Evolutionary conservation across 1,284 basidiomycete species (phyloP), one percentile per base, ranked within the genome.

Genomic region (Naganishia albida): DNA sequence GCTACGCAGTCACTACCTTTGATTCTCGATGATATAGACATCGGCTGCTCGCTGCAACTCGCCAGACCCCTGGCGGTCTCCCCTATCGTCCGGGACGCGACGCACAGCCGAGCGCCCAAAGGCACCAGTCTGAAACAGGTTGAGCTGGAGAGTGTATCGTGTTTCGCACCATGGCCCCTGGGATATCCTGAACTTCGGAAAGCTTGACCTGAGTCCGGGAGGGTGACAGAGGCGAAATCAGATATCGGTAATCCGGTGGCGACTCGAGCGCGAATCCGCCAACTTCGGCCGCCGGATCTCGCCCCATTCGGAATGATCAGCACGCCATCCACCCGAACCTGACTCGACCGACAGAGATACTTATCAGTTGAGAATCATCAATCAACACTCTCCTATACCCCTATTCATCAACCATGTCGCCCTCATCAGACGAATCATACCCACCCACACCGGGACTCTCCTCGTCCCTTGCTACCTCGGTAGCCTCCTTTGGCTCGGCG

Each of bases 391-490:
- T 26, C 3, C 48, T 50, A 20, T 13, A 54, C 38, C 38, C 25
- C n/a, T 6, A 18, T 25, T 39, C 39, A 39, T 40, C 46, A 23
- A 49, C 16, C 46, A 60, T 49, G 46, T 38, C 46, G 1, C 8
- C 34, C 4, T 38, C 56, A 23, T 34, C 56, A n/a, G 49, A 23
- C 46, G 48, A 65, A 15, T 65, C 55, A 26, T 53, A 44, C 38
- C 64, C 64, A 16, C 56, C 50, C 23, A 59, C 64, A 3, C 57
- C 63, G n/a, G 53, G 63, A 25, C 48, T 53, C 2, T 60, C 34
- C 34, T 34, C 64, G 7, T 59, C 64, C n/a, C 51, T 65, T 25
- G 64, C 49, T 26, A 65, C 66, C 12, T 67, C 66, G 12, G 50
- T 67, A 15, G 63, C 63, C 6, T 64, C 63, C 10, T 30, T 67